Evolutionary conservation across 441 rosid genomes (phyloP), one percentile per base, ranked within the genome.

Genomic region (Francoa sonchifolia): DNA sequence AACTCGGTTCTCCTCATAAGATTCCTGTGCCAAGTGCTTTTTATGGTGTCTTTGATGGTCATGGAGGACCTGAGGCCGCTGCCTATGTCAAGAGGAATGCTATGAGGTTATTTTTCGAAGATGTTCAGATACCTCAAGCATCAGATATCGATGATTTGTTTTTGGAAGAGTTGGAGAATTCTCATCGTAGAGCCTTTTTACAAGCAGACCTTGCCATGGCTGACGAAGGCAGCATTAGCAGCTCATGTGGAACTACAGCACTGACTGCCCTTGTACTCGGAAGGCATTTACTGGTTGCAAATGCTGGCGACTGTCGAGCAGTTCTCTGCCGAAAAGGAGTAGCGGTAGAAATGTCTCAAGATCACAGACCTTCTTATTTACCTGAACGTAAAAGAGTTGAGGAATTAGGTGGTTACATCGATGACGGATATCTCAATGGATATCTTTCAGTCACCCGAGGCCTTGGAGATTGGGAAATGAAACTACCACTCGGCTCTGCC

Each of bases 11-110:
- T 50, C 66, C 61, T 19, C 66, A 59, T n/a, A 68, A 69, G 58
- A 63, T 61, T 46, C 55, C 59, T 1, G 28, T 44, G 11, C 95
- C 86, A 2, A 73, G 74, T 43, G 67, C 94, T 50, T 88, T 88
- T 58, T 88, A 81, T 59, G 94, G 81, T 7, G 94, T 88, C 36
- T 88, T 88, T 52, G 97, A 88, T 57, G 94, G 97, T 27, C 95
- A 88, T 55, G 82, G 87, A 51, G 94, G 95, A 17, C 59, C 83
- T 39, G 78, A 76, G 8, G 95, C 97, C 0, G 85, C 97, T 32
- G 54, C 72, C 21, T 81, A 68, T 21, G 25, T 88, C 28, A 84
- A 81, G 65, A 76, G 66, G 51, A 84, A 84, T 46, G 85, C 79
- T 0, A 69, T 64, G 56, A 79, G 66, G 30, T 66, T 81, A 27